Conservation (phyloP, 176 grass and related monocot genomes). For the Oryza glumipatula region DNA sequence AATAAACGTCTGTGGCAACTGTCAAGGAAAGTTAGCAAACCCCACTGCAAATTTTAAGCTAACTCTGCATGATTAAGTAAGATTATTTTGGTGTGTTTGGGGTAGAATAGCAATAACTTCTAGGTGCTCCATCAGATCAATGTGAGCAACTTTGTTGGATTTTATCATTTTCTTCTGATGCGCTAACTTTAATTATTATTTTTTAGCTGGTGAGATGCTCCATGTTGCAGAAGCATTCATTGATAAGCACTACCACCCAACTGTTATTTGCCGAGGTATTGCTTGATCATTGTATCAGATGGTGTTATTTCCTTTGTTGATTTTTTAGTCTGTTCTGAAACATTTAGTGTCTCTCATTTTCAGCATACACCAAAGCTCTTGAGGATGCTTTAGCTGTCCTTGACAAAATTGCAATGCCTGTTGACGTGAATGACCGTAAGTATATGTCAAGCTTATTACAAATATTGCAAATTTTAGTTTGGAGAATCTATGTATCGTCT, state of each 20-base stretch:
- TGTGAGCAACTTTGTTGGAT: neutral
- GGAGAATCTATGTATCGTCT: neutral
- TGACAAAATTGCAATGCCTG: constrained; percentile 93
- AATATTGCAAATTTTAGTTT: neutral
- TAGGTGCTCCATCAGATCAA: neutral
- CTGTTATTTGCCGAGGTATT: constrained; percentile 93
- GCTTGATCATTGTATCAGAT: neutral
- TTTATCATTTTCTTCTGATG: neutral
- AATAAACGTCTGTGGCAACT: neutral
- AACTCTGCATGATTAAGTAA: neutral
- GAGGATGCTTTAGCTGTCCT: constrained; percentile 75
- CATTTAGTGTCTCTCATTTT: constrained; percentile 21
- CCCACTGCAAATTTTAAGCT: neutral
- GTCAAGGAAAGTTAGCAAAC: neutral
- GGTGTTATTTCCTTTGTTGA: neutral
- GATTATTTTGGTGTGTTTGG: neutral
- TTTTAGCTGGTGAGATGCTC: constrained; percentile 98
- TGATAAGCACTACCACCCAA: constrained; percentile 93
- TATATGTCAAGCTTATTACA: constrained; percentile 44
- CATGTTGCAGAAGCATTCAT: constrained; percentile 93
- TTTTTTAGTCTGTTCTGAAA: constrained; percentile 28
- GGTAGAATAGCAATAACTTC: neutral
- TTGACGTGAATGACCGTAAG: constrained; percentile 96
- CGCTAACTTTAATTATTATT: constrained; percentile 17
- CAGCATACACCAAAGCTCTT: constrained; percentile 83